Evolutionary conservation across 2,329 filamentous ascomycete species (phyloP).

Genomic region (Cercospora sesami): DNA sequence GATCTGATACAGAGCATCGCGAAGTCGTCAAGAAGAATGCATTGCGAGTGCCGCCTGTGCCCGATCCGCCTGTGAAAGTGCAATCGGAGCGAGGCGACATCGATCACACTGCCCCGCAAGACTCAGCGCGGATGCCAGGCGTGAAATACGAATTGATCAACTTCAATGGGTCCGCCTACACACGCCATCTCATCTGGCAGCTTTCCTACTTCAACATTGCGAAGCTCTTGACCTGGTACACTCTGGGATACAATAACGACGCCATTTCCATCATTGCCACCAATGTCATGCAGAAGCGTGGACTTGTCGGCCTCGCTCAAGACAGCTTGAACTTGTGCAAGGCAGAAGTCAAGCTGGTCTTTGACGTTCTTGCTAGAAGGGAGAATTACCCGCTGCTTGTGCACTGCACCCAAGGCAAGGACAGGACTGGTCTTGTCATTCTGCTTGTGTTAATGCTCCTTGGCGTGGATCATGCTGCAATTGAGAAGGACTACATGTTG

Average conservation of each 20-base stretch:
- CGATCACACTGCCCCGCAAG: slow-evolving; percentile 43
- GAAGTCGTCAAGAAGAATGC: slow-evolving; percentile 57
- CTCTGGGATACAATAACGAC: slow-evolving; percentile 65
- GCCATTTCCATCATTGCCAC: slow-evolving; percentile 69
- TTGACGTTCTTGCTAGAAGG: slow-evolving; percentile 52
- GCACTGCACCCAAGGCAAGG: slow-evolving; percentile 89
- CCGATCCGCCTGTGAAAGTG: slow-evolving; percentile 29
- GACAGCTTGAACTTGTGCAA: slow-evolving; percentile 70
- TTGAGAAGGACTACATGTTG: slow-evolving; percentile 70
- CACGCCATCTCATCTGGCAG: slow-evolving; percentile 65
- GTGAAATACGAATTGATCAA: slow-evolving; percentile 67
- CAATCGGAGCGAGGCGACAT: not conserved
- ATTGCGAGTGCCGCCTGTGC: slow-evolving; percentile 48
- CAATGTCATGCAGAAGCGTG: slow-evolving; percentile 70
- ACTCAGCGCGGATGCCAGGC: slow-evolving; percentile 59
- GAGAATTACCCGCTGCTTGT: slow-evolving; percentile 65
- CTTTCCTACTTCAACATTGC: slow-evolving; percentile 67
- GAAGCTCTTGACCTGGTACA: slow-evolving; percentile 63
- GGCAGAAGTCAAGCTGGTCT: slow-evolving; percentile 58
- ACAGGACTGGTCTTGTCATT: slow-evolving; percentile 73
- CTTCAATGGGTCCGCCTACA: slow-evolving; percentile 71
- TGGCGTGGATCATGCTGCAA: slow-evolving; percentile 56
- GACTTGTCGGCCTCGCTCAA: slow-evolving; percentile 68
- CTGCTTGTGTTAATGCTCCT: slow-evolving; percentile 67
- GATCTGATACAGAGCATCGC: slow-evolving; percentile 62